These are phyloP conservation scores for Elasticomyces elasticus DNA, from an alignment of 495 filamentous ascomycete genomes.

Conservation along the genomic window DNA sequence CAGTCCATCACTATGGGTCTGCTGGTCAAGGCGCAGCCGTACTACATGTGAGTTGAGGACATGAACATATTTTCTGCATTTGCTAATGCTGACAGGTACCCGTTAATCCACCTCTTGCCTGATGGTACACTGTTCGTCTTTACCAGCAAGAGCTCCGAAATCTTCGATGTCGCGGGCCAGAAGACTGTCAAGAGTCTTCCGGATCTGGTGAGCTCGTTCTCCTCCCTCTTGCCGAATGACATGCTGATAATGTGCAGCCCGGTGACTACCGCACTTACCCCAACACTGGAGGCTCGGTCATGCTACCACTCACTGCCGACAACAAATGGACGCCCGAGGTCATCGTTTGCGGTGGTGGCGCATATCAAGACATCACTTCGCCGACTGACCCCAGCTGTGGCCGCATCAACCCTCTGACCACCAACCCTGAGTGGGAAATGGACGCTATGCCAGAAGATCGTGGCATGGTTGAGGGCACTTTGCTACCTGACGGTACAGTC, in stretches of 20 bases:
- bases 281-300: slow-evolving; percentile 51
- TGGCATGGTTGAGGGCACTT: slow-evolving; percentile 49
- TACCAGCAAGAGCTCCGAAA: slow-evolving; percentile 44
- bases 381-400: slow-evolving; percentile 52
- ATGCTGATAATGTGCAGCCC: slow-evolving; percentile 19
- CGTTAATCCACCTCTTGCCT: slow-evolving; percentile 49
- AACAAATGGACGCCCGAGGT: slow-evolving; percentile 46
- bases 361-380: slow-evolving; percentile 52
- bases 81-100: slow-evolving; percentile 33
- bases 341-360: slow-evolving; percentile 53
- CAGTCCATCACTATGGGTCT: slow-evolving; percentile 41
- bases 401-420: slow-evolving; percentile 44
- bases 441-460: slow-evolving; percentile 54
- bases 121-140: slow-evolving; percentile 51
- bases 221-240: not conserved
- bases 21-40: slow-evolving; percentile 48
- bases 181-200: slow-evolving; percentile 37
- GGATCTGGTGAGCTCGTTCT: slow-evolving; percentile 34
- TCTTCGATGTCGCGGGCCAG: slow-evolving; percentile 41
- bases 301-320: slow-evolving; percentile 45
- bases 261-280: slow-evolving; percentile 54
- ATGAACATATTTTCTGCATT: not conserved
- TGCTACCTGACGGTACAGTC: slow-evolving; percentile 52
- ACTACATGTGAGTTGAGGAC: slow-evolving; percentile 41
- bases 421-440: slow-evolving; percentile 48